Base-by-base conservation (phyloP, 2,329 filamentous ascomycete species). In the Stachybotrys elegans region DNA sequence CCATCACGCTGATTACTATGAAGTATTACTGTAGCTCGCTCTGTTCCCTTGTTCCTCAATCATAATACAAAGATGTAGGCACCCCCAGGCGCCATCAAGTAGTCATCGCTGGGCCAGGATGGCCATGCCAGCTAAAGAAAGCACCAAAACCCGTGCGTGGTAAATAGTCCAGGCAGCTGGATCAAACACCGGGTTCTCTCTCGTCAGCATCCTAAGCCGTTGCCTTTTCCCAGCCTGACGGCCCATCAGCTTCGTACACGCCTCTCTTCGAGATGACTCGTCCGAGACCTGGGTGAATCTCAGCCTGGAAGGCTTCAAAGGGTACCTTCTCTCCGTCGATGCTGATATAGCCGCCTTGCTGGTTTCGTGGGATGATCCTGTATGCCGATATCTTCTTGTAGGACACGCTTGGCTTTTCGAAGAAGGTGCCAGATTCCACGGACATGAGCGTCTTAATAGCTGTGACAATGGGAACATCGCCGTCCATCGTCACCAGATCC, bases 341-440 rank as follows among this genome's bases (percentile, higher is more conserved):
- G 61, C 89, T 94, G 61, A 98, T 94, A 62, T 87, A 93, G 2
- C 92, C 92, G 49, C 83, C 76, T 31, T 78, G 70, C 55, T 83
- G 76, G 49, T 84, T 69, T 43, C 79, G 81, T 0, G 93, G 93
- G 4, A 84, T 83, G 50, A 98, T 84, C 34, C 93, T 79, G 61
- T 93, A 96, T 0, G 85, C 93, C n/a, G 78, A 76, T 4, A 96
- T 77, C 63, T 98, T 98, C 55, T 83, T 79, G 63, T 96, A 92
- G 22, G 76, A 75, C 12, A 95, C 86, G 31, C 86, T 76, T 0
- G 81, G 76, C 58, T 86, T 81, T 59, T 95, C 87, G 54, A 95
- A 94, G 52, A 95, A 84, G 4, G 77, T 79, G 42, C 84, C 83
- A 8, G 78, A 78, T 50, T 89, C 84, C 13, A 95, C 78, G 0